Evolutionary conservation across 1,284 basidiomycete genomes (phyloP).

Genomic region (Baeospora myosura): DNA sequence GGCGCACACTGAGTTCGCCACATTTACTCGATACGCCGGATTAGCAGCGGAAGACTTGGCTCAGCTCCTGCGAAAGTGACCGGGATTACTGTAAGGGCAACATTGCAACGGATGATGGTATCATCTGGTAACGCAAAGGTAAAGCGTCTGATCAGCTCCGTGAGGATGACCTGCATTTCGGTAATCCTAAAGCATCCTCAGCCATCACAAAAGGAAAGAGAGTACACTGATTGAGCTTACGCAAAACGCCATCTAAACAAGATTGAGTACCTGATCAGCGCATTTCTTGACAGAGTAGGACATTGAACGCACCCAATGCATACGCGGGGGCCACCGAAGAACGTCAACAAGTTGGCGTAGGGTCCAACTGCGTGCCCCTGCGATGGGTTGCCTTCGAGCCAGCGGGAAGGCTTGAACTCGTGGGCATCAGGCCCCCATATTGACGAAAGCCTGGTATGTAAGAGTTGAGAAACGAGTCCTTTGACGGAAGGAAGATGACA

Average conservation of each 20-base stretch:
- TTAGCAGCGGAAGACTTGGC: too few relatives aligned
- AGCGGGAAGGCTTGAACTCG: conserved; percentile 24
- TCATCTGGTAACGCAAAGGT: too few relatives aligned
- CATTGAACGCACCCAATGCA: not conserved
- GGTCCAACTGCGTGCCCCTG: conserved; percentile 20
- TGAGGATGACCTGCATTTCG: conserved; percentile 20
- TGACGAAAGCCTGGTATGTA: conserved; percentile 16
- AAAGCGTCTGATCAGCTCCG: conserved; percentile 1
- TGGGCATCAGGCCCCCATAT: conserved; percentile 27
- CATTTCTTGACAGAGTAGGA: conserved; percentile 2
- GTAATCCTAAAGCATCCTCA: conserved; percentile 15
- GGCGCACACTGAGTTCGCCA: too few relatives aligned
- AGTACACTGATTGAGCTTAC: conserved; percentile 18
- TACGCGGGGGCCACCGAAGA: not conserved
- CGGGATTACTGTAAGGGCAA: too few relatives aligned
- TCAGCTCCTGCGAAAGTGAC: too few relatives aligned
- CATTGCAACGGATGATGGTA: too few relatives aligned
- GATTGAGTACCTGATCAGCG: conserved; percentile 12
- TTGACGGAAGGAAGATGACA: not conserved
- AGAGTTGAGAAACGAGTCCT: not conserved
- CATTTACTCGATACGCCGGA: too few relatives aligned
- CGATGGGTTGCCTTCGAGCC: conserved; percentile 15
- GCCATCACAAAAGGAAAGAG: not conserved
- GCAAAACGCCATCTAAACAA: conserved; percentile 19
- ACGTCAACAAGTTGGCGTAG: conserved; percentile 24